Percentiles rank a stretch among this genome's conserved stretches.
These are phyloP conservation scores for Firmiana major DNA, from an alignment of 345 rosid genomes.

Conservation along the genomic window DNA sequence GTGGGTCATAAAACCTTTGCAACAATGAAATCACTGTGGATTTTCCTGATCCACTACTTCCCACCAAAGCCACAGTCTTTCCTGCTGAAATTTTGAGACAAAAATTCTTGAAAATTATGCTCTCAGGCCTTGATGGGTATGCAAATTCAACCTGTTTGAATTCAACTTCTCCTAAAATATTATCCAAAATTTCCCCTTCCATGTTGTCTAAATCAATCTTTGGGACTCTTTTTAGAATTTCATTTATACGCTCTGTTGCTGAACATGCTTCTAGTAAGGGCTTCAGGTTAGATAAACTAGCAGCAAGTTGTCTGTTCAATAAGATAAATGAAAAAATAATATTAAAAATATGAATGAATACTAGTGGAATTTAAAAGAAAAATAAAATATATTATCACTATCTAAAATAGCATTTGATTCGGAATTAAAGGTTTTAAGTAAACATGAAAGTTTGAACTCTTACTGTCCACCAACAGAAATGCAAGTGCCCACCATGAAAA, in stretches of 20 bases:
- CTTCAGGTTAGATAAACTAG: conserved; percentile 67
- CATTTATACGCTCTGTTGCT: conserved; percentile 56
- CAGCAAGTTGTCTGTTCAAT: conserved; percentile 53
- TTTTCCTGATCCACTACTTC: conserved; percentile 89
- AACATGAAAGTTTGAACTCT: conserved; percentile 19
- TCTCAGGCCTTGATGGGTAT: conserved; percentile 74
- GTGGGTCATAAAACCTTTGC: conserved; percentile 82
- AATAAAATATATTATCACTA: neutral
- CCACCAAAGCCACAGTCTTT: conserved; percentile 79
- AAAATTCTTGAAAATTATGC: conserved; percentile 47
- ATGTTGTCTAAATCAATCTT: conserved; percentile 55
- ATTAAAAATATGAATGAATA: neutral
- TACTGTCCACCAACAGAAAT: conserved; percentile 64
- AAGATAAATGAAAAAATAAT: neutral
- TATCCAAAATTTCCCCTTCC: conserved; percentile 44
- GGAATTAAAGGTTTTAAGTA: neutral
- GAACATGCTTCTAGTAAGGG: conserved; percentile 63
- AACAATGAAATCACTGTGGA: conserved; percentile 73
- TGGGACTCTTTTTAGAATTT: conserved; percentile 67
- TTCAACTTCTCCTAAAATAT: conserved; percentile 56
- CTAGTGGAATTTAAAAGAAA: neutral
- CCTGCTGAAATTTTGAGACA: conserved; percentile 60
- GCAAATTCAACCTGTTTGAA: conserved; percentile 54
- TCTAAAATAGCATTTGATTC: neutral
- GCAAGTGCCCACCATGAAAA: conserved; percentile 52